These are phyloP conservation scores for Ajuga chamaepitys DNA, from an alignment of 257 asterid genomes.

Conservation along the genomic window DNA sequence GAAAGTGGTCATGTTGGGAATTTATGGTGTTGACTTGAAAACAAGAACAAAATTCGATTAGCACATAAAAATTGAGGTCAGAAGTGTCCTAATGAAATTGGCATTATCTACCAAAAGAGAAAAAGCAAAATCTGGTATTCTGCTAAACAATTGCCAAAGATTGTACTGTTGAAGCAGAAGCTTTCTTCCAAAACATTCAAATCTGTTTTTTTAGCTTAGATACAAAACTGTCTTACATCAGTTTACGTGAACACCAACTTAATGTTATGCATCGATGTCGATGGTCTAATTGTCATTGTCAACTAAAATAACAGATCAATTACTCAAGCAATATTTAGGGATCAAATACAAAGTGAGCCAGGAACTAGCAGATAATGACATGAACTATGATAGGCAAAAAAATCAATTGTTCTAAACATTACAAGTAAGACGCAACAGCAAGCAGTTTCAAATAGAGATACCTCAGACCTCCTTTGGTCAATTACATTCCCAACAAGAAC, in stretches of 20 bases:
- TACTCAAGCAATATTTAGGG: neutral
- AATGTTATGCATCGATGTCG: neutral
- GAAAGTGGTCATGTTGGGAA: neutral
- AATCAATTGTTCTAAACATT: neutral
- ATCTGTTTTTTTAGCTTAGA: too few relatives aligned
- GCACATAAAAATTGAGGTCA: neutral
- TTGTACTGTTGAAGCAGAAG: too few relatives aligned
- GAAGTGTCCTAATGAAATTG: neutral
- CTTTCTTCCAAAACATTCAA: too few relatives aligned
- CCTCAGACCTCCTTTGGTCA: neutral
- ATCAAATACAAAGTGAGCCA: conserved; percentile 5
- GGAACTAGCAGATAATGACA: neutral
- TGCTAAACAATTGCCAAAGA: too few relatives aligned
- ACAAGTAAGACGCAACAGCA: neutral
- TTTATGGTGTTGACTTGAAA: neutral
- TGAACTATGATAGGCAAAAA: neutral
- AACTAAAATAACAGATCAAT: neutral
- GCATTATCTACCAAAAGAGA: neutral
- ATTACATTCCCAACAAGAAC: neutral
- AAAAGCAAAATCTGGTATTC: too few relatives aligned
- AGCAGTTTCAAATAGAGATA: neutral
- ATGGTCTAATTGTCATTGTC: neutral
- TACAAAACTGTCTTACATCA: neutral
- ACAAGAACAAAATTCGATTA: neutral
- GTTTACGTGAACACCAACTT: neutral